phyloP scores from a whole-genome alignment of 768 basidiomycete genomes.

The Chalciporus sphaerocephalus region DNA sequence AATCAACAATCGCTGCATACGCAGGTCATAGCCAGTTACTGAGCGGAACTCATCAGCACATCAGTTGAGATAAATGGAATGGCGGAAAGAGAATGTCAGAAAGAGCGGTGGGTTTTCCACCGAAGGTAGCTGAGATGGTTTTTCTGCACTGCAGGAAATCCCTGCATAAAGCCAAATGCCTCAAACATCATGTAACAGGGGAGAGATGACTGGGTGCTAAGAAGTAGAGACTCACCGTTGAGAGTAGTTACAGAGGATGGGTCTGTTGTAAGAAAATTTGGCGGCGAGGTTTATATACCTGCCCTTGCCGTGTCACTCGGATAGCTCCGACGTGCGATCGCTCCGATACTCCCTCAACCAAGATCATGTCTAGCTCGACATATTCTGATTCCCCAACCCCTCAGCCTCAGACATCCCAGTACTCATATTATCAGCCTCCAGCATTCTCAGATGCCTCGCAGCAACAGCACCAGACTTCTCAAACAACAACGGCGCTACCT shows the following conservation, averaged over 20 bases:
- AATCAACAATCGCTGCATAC: neutral
- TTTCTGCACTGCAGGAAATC: conserved; percentile 70
- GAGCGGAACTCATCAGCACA: conserved; percentile 9
- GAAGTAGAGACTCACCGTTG: neutral
- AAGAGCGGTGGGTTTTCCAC: conserved; percentile 44
- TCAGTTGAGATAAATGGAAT: neutral
- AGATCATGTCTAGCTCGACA: conserved; percentile 31
- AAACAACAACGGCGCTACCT: conserved; percentile 12
- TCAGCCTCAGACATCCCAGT: conserved; percentile 24
- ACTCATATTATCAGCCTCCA: conserved; percentile 15
- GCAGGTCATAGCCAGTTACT: neutral
- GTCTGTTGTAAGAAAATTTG: conserved; percentile 3
- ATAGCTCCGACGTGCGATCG: conserved; percentile 29
- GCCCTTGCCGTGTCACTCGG: neutral
- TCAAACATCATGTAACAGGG: conserved; percentile 69
- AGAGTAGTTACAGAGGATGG: too few relatives aligned
- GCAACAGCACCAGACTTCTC: conserved; percentile 19
- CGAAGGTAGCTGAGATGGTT: conserved; percentile 90
- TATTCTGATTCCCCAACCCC: conserved; percentile 33
- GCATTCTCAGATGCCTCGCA: conserved; percentile 20
- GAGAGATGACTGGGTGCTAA: too few relatives aligned
- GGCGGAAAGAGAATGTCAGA: conserved; percentile 32
- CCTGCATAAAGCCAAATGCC: conserved; percentile 91
- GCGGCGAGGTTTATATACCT: conserved; percentile 20
- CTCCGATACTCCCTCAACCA: conserved; percentile 9